Conservation (phyloP, 2,329 filamentous ascomycete species). For the Lachnellula cervina region DNA sequence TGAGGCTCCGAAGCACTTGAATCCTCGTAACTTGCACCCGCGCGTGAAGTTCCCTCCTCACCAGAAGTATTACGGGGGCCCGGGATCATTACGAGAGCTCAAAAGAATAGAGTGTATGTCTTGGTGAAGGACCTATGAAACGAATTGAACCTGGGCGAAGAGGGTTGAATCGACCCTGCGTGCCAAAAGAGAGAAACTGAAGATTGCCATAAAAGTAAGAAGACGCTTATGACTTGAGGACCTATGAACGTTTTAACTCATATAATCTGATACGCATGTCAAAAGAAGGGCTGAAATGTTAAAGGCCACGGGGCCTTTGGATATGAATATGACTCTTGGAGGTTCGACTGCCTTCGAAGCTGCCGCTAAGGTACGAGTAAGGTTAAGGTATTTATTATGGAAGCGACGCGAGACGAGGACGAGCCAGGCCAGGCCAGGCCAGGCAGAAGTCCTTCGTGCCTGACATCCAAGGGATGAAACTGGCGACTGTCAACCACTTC, state of each 20-base stretch:
- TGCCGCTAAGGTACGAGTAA: too few relatives aligned
- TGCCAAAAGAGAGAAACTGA: not conserved
- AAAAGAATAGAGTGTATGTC: not conserved
- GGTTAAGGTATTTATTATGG: too few relatives aligned
- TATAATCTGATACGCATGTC: constrained; percentile 8
- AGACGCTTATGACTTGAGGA: not conserved
- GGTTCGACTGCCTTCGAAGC: not conserved
- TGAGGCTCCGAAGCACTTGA: not conserved
- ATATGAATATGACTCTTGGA: constrained; percentile 1
- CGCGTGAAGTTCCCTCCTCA: not conserved
- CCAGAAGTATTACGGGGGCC: constrained; percentile 15
- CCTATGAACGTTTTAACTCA: constrained; percentile 1
- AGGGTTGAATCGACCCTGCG: not conserved
- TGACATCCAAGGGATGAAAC: not conserved
- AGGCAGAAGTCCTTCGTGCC: not conserved
- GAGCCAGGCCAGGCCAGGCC: not conserved
- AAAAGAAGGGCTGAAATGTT: constrained; percentile 19
- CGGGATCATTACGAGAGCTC: constrained; percentile 12
- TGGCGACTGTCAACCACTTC: too few relatives aligned
- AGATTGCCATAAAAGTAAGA: not conserved
- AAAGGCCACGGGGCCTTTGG: not conserved
- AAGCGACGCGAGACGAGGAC: not conserved
- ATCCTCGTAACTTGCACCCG: not conserved
- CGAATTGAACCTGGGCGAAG: not conserved
- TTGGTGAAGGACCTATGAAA: not conserved